These are phyloP conservation scores for Tephrocybe sp. DNA, from an alignment of 768 basidiomycete genomes.

Conservation along the genomic window DNA sequence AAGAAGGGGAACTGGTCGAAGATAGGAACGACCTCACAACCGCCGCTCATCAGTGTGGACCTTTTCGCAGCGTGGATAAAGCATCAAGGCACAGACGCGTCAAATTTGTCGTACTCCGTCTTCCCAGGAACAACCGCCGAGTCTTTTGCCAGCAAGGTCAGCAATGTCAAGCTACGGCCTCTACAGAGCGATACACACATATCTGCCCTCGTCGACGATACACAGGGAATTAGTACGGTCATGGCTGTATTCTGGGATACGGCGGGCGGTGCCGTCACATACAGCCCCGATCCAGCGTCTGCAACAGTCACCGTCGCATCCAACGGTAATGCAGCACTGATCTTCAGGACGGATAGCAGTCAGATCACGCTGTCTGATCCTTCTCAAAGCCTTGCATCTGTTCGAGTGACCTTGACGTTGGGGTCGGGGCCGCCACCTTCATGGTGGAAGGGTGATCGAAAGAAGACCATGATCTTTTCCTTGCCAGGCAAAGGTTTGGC, in stretches of 20 bases:
- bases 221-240: conserved; percentile 30
- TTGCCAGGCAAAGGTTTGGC: conserved; percentile 47
- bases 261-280: conserved; percentile 35
- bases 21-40: conserved; percentile 63
- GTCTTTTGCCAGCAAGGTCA: conserved; percentile 26
- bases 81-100: conserved; percentile 22
- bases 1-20: conserved; percentile 60
- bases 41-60: conserved; percentile 54
- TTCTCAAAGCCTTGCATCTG: conserved; percentile 46
- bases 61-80: conserved; percentile 44
- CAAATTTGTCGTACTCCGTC: conserved; percentile 37
- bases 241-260: conserved; percentile 47
- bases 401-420: conserved; percentile 37
- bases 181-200: conserved; percentile 32
- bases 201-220: conserved; percentile 40
- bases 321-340: conserved; percentile 43
- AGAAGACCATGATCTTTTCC: conserved; percentile 33
- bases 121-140: conserved; percentile 38
- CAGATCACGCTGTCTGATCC: conserved; percentile 65
- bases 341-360: conserved; percentile 40
- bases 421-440: conserved; percentile 20
- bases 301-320: conserved; percentile 34
- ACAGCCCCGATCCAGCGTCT: conserved; percentile 18
- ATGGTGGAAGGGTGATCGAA: conserved; percentile 20
- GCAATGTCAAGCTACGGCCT: conserved; percentile 24